Percentiles rank a stretch among this genome's conserved stretches.
These are phyloP conservation scores for Fusarium oligoseptatum DNA, from an alignment of 2,329 filamentous ascomycete genomes.

Conservation along the genomic window DNA sequence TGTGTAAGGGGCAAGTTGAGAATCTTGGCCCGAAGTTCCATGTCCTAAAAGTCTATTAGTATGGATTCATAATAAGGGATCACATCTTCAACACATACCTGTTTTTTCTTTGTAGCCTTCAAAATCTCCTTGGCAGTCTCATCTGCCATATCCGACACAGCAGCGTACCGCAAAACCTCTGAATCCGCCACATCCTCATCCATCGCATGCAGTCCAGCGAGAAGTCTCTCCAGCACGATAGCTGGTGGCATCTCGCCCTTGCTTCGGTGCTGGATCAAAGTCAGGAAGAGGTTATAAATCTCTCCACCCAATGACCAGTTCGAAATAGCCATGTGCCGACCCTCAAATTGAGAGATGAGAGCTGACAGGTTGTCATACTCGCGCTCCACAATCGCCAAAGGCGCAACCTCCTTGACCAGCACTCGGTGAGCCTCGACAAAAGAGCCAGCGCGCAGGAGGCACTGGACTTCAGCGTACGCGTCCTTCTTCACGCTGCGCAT, in stretches of 20 bases:
- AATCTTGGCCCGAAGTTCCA: slow-evolving; percentile 58
- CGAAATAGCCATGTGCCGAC: slow-evolving; percentile 70
- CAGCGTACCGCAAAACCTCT: slow-evolving; percentile 72
- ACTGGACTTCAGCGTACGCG: slow-evolving; percentile 79
- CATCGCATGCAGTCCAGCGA: slow-evolving; percentile 69
- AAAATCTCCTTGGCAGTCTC: slow-evolving; percentile 77
- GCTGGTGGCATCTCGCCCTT: slow-evolving; percentile 57
- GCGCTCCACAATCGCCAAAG: slow-evolving; percentile 83
- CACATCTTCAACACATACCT: slow-evolving; percentile 60
- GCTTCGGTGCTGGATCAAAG: slow-evolving; percentile 61
- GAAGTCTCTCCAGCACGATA: slow-evolving; percentile 67
- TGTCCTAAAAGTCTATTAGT: slow-evolving; percentile 48
- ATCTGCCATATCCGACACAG: slow-evolving; percentile 85
- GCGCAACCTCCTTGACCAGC: slow-evolving; percentile 84
- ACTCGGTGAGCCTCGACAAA: slow-evolving; percentile 87
- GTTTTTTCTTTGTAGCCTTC: slow-evolving; percentile 65
- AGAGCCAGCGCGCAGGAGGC: slow-evolving; percentile 81
- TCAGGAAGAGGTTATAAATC: slow-evolving; percentile 77
- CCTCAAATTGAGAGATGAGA: slow-evolving; percentile 79
- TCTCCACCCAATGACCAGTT: slow-evolving; percentile 86
- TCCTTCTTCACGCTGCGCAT: slow-evolving; percentile 81
- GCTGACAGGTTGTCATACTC: slow-evolving; percentile 79
- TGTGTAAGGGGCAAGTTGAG: slow-evolving; percentile 77
- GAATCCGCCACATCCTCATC: slow-evolving; percentile 58
- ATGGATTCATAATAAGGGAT: not conserved